Evolutionary conservation across 108 stramenopile species (phyloP).

Genomic region (Epithemia pelagica): DNA sequence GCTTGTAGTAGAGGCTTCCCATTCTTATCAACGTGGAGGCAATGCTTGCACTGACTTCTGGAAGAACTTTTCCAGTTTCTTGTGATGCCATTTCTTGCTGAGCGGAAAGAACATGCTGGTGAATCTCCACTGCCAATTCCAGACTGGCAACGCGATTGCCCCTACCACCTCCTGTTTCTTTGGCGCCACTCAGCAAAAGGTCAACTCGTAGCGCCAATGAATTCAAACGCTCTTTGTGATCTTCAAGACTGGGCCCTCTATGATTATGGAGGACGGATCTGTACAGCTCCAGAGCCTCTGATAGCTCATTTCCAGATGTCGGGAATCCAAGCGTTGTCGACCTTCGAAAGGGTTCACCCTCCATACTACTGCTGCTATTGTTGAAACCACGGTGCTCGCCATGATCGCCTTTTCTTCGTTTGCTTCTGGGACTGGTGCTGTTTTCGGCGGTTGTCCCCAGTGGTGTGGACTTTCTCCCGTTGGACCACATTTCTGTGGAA

Average conservation of each 20-base stretch:
- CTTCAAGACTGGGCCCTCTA: constrained; percentile 20
- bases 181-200: constrained; percentile 12
- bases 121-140: constrained; percentile 61
- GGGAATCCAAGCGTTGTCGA: constrained; percentile 26
- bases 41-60: constrained; percentile 21
- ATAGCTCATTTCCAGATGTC: constrained; percentile 29
- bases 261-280: constrained; percentile 38
- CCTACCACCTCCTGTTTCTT: constrained; percentile 1
- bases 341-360: constrained; percentile 39
- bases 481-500: constrained; percentile 5
- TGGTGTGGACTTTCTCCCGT: background rate
- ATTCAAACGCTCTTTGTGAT: constrained; percentile 55
- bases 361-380: constrained; percentile 6
- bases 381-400: background rate
- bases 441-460: background rate
- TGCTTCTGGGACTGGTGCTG: constrained; percentile 13
- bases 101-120: constrained; percentile 35
- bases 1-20: constrained; percentile 71
- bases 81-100: constrained; percentile 25
- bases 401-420: constrained; percentile 22
- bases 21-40: constrained; percentile 68
- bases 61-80: constrained; percentile 7
- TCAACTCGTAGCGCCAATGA: constrained; percentile 45
- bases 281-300: constrained; percentile 58
- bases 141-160: constrained; percentile 9